phyloP scores from a whole-genome alignment of 108 stramenopile species.

The Pinguiococcus pyrenoidosus region DNA sequence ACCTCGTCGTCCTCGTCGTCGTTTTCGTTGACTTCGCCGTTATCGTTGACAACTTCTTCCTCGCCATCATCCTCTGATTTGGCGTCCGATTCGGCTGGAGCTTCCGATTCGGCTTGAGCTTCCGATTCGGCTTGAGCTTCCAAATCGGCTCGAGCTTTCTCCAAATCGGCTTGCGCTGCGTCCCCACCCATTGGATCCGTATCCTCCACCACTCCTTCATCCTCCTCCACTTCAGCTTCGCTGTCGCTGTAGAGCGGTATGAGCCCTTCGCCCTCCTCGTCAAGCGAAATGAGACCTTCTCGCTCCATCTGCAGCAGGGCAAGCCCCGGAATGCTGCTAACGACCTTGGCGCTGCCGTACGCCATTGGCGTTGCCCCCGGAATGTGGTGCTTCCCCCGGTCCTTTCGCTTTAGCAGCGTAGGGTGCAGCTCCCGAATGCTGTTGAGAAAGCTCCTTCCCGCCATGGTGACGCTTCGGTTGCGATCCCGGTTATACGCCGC shows the following conservation, averaged over 20 bases:
- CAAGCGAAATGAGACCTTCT: no score
- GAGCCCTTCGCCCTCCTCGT: constrained; percentile 1
- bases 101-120: constrained; percentile 32
- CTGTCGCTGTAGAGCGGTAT: constrained; percentile 4
- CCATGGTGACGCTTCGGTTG: constrained; percentile 80
- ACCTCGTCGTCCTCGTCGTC: constrained; percentile 5
- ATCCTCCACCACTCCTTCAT: constrained; percentile 5
- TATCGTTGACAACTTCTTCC: constrained; percentile 37
- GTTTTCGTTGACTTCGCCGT: constrained; percentile 44
- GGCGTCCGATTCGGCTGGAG: constrained; percentile 27
- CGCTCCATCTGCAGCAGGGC: constrained; percentile 3
- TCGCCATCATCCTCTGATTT: constrained; percentile 43
- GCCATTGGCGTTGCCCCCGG: constrained; percentile 21
- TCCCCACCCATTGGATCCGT: not conserved
- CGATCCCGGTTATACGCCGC: constrained; percentile 71
- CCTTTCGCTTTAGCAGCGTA: constrained; percentile 64
- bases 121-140: constrained; percentile 20
- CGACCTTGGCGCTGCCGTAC: constrained; percentile 28
- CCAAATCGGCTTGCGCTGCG: not conserved
- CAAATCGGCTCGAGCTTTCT: not conserved
- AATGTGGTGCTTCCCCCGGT: constrained; percentile 70
- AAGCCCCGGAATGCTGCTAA: constrained; percentile 12
- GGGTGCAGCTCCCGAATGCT: constrained; percentile 82
- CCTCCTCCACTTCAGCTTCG: constrained; percentile 4
- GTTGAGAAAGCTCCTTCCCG: constrained; percentile 75